Evolutionary conservation across 306 rosid genomes (phyloP), one percentile per base, ranked within the genome.

Genomic region (Gillenia trifoliata): DNA sequence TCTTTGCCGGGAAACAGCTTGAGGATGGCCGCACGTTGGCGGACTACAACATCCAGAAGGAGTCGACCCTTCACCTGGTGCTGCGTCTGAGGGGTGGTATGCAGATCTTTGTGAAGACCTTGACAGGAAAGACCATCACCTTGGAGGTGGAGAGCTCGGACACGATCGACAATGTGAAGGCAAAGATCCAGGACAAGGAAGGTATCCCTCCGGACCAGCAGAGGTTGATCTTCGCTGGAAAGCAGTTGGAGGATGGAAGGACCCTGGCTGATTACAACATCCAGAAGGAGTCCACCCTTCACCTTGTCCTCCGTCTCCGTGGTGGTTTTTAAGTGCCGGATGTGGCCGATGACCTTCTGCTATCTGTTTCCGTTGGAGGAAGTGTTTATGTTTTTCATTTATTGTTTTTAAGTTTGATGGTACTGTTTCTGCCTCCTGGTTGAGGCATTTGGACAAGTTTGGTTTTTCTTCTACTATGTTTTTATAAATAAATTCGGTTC

Each of bases 201-300:
- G 93, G 89, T 0, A 86, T 89, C 2, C 93, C 91, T 0, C 93
- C 88, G 0, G 90, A 89, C 74, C 91, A 89, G 88, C 93, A 89
- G 84, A 79, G 93, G 70, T 76, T 89, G 79, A 89, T 89, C 3
- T 89, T 86, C 0, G 91, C 93, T 0, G 93, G 93, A 0, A 85
- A 87, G 80, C 93, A 89, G 68, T 29, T 89, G 0, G 91, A 89
- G 66, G 93, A 87, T 67, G 93, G 93, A 0, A 60, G 91, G 34
- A 89, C 93, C 2, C 82, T 89, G 2, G 91, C 91, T 0, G 93
- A 89, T 6, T 89, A 89, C 57, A 89, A 89, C 54, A 89, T 85
- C n/a, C 91, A 85, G 84, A 86, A 89, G 85, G 93, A 89, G 71
- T 85, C 88, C 0, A 89, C 93, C 25, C 93, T 89, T 41, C 92